Evolutionary conservation across 164 flowering plant species (phyloP), one percentile per base, ranked within the genome.

Genomic region (Platanus orientalis): DNA sequence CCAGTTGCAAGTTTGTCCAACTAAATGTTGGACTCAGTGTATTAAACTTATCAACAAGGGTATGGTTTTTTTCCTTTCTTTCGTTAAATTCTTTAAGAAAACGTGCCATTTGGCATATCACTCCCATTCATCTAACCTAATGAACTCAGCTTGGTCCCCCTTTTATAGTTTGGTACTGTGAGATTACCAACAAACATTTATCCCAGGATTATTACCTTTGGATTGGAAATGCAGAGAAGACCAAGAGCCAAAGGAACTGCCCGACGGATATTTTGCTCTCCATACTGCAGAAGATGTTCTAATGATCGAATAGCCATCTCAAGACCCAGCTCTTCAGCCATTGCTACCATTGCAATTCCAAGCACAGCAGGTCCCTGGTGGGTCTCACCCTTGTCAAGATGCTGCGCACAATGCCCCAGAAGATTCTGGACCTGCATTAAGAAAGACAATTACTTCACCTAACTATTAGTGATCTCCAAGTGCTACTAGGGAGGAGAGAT

Each of bases 361-460:
- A 95, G 89, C 47, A 95, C 97, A 71, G 99, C 99, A 65, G 99
- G 97, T 28, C 97, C 99, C 67, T 95, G 99, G 73, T 87, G 93
- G 54, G 80, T 81, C 77, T 92, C 97, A 63, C 89, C 88, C 75
- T 92, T 92, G 63, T 92, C 99, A 61, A 90, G 95, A 77, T 90
- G 99, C 57, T 88, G 84, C 5, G 92, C 88, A 76, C 98, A 95
- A 55, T 88, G 92, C 66, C 95, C 98, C 50, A 95, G 79, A 72
- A 95, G 89, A 78, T 85, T 80, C 73, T 95, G 99, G 21, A 92
- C 94, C 99, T 95, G 79, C 32, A 57, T 6, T n/a, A 39, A 57
- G 56, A 57, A 48, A 39, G 50, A 70, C 11, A 32, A 27, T 56
- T 40, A 63, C 64, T 54, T 5, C 60, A n/a, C 42, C 26, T 4